These are phyloP conservation scores for Xerocomellus amylosporus DNA, from an alignment of 768 basidiomycete genomes.

Conservation along the genomic window DNA sequence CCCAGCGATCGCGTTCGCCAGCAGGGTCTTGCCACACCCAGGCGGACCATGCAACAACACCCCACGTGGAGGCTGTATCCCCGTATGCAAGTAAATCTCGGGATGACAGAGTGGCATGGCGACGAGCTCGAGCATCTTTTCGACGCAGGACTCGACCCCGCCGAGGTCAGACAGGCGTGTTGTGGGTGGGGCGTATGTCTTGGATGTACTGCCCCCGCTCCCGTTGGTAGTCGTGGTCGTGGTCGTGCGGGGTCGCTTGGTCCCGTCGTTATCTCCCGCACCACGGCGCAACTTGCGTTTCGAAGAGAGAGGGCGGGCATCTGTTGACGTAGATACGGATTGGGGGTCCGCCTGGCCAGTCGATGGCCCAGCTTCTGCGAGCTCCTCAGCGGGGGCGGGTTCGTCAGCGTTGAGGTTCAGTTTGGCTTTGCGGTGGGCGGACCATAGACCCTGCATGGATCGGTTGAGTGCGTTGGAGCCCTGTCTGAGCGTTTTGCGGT, in stretches of 20 bases:
- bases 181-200: conserved; percentile 61
- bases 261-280: conserved; percentile 44
- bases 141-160: conserved; percentile 80
- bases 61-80: conserved; percentile 88
- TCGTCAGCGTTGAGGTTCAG: conserved; percentile 59
- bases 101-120: conserved; percentile 94
- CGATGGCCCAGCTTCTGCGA: conserved; percentile 12
- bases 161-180: conserved; percentile 83
- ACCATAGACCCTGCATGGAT: conserved; percentile 81
- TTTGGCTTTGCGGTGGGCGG: conserved; percentile 58
- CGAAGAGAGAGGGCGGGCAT: conserved; percentile 28
- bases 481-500: conserved; percentile 50
- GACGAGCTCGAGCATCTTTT: conserved; percentile 94
- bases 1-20: conserved; percentile 94
- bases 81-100: conserved; percentile 91
- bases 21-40: conserved; percentile 93
- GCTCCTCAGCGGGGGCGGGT: conserved; percentile 23
- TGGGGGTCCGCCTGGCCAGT: background rate
- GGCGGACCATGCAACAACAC: conserved; percentile 94
- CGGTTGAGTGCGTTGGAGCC: conserved; percentile 71
- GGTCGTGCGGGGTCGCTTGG: conserved; percentile 54
- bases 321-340: background rate
- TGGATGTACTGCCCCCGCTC: conserved; percentile 20
- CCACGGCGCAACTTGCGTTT: conserved; percentile 65
- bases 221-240: conserved; percentile 5